Percentiles rank a stretch among this genome's conserved stretches.
phyloP scores from a whole-genome alignment of 805 yeast genomes.

The Candida vartiovaarae region DNA sequence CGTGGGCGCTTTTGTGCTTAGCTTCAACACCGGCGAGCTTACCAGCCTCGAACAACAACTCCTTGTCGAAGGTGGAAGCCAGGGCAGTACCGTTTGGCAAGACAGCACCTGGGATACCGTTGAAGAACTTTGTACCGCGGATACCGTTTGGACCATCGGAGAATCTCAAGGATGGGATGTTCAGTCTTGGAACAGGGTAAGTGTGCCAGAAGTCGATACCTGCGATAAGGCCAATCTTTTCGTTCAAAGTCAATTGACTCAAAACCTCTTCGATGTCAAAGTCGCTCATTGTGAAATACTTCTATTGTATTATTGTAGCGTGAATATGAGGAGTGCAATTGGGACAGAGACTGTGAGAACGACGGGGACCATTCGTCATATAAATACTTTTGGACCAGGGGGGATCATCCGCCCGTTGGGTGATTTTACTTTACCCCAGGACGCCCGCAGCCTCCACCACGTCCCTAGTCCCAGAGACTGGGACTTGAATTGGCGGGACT shows the following conservation, averaged over 20 bases:
- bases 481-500: too few relatives aligned
- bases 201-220: constrained; percentile 51
- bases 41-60: constrained; percentile 43
- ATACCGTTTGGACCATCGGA: constrained; percentile 63
- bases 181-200: constrained; percentile 29
- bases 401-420: too few relatives aligned
- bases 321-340: too few relatives aligned
- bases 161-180: constrained; percentile 40
- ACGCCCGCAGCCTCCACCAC: too few relatives aligned
- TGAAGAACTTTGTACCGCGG: constrained; percentile 49
- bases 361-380: too few relatives aligned
- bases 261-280: constrained; percentile 23
- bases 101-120: constrained; percentile 47
- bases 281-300: constrained; percentile 1
- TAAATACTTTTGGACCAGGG: too few relatives aligned
- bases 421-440: too few relatives aligned
- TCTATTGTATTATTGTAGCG: too few relatives aligned
- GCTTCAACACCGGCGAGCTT: constrained; percentile 48
- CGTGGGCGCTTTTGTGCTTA: constrained; percentile 44
- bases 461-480: too few relatives aligned
- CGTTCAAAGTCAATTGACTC: constrained; percentile 20
- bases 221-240: constrained; percentile 27
- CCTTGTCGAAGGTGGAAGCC: constrained; percentile 50
- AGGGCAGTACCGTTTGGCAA: constrained; percentile 53
- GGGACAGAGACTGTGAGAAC: too few relatives aligned